These are phyloP conservation scores for Trichoderma hamatum DNA, from an alignment of 2,329 filamentous ascomycete species.

Conservation along the genomic window DNA sequence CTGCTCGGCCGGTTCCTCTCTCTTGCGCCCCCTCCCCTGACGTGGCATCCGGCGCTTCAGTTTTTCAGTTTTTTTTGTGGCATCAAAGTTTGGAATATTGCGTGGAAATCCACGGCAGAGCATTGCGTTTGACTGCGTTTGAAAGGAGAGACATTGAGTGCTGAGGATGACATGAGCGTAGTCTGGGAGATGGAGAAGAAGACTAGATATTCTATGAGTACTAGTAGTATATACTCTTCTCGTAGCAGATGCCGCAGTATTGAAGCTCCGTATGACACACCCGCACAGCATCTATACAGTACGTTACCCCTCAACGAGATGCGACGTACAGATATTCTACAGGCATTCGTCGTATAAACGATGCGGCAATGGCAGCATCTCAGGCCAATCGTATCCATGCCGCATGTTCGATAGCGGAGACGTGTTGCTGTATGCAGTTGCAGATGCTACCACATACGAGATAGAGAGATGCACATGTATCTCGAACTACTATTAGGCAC, in stretches of 20 bases:
- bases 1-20: not conserved
- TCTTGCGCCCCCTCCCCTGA: slow-evolving; percentile 15
- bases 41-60: slow-evolving; percentile 5
- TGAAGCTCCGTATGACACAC: not conserved
- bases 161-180: not conserved
- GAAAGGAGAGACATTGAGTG: not conserved
- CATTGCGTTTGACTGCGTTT: not conserved
- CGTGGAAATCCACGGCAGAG: not conserved
- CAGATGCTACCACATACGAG: not conserved
- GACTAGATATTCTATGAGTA: not conserved
- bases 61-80: not conserved
- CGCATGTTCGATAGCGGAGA: not conserved
- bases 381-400: not conserved
- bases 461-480: too few relatives aligned
- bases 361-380: not conserved
- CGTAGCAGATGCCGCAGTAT: not conserved
- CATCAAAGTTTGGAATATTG: not conserved
- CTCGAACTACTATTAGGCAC: too few relatives aligned
- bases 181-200: not conserved
- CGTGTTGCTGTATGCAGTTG: slow-evolving; percentile 29
- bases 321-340: not conserved
- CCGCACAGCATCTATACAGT: not conserved
- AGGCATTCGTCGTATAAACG: not conserved
- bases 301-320: not conserved
- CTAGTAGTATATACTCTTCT: not conserved